phyloP scores from a whole-genome alignment of 495 filamentous ascomycete species.

The Entonaema liquescens region DNA sequence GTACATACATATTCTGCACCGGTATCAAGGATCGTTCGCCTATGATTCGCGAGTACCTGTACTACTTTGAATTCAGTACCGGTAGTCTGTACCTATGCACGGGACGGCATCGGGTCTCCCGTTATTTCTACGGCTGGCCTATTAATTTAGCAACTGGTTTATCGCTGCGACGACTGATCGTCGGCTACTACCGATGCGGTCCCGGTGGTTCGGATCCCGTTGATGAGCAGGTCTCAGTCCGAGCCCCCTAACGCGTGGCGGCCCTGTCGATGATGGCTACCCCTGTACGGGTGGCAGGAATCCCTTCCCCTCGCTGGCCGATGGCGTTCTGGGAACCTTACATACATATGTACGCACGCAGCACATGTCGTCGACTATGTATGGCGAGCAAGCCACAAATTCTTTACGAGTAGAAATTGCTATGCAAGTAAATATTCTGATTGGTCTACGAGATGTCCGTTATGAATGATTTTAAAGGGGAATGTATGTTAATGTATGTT shows the following conservation, averaged over 20 bases:
- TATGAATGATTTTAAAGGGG: constrained; percentile 15
- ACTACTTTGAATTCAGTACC: constrained; percentile 1
- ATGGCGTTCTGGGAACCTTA: background rate
- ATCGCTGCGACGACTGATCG: constrained; percentile 11
- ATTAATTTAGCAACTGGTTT: constrained; percentile 1
- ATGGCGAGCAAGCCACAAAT: background rate
- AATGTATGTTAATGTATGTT: constrained; percentile 15
- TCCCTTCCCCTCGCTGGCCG: background rate
- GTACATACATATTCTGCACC: constrained; percentile 6
- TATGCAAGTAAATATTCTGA: background rate
- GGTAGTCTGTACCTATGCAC: constrained; percentile 9
- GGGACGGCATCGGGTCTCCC: constrained; percentile 1
- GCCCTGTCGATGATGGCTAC: constrained; percentile 21
- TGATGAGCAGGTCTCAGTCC: constrained; percentile 24
- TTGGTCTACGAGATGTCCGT: constrained; percentile 6
- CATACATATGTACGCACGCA: background rate
- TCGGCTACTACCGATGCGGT: constrained; percentile 22
- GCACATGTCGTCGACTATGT: background rate
- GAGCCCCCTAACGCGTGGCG: constrained; percentile 27
- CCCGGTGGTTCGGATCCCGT: constrained; percentile 39
- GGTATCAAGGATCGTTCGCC: constrained; percentile 11
- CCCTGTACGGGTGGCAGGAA: constrained; percentile 23
- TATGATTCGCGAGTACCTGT: constrained; percentile 24
- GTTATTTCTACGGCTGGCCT: constrained; percentile 11
- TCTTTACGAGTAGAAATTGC: background rate